Percentiles rank a stretch among this genome's conserved stretches.
These are phyloP conservation scores for Ophiosphaerella herpotricha DNA, from an alignment of 2,329 filamentous ascomycete genomes.

Conservation along the genomic window DNA sequence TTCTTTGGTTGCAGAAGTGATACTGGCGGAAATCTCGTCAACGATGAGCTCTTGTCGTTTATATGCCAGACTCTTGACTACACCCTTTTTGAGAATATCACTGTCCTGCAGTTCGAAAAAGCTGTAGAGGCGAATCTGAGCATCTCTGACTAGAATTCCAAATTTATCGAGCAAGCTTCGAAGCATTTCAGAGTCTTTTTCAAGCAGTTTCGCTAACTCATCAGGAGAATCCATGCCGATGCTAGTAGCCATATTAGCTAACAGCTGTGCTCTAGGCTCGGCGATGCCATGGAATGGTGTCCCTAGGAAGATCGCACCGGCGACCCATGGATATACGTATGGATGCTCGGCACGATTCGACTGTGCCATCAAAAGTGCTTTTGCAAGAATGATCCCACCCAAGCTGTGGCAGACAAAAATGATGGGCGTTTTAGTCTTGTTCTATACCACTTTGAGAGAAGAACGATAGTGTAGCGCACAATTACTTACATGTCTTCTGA, in stretches of 20 bases:
- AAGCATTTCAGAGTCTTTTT: slow-evolving; percentile 22
- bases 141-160: slow-evolving; percentile 17
- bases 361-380: slow-evolving; percentile 20
- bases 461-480: background rate
- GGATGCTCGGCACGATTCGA: slow-evolving; percentile 20
- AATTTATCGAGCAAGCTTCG: slow-evolving; percentile 21
- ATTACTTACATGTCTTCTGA: slow-evolving; percentile 18
- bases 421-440: slow-evolving; percentile 28
- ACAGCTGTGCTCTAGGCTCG: slow-evolving; percentile 21
- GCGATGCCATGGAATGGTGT: slow-evolving; percentile 25
- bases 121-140: slow-evolving; percentile 26
- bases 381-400: slow-evolving; percentile 33
- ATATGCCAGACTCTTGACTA: slow-evolving; percentile 15
- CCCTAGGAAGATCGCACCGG: slow-evolving; percentile 27
- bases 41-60: slow-evolving; percentile 33
- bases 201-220: slow-evolving; percentile 21
- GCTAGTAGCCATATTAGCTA: slow-evolving; percentile 23
- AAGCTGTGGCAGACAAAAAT: slow-evolving; percentile 38
- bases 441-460: slow-evolving; percentile 13
- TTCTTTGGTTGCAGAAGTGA: slow-evolving; percentile 24
- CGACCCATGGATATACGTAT: slow-evolving; percentile 25
- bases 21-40: slow-evolving; percentile 31
- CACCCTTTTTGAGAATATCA: slow-evolving; percentile 13
- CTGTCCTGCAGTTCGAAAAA: slow-evolving; percentile 28
- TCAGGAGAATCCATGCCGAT: slow-evolving; percentile 19